phyloP scores from a whole-genome alignment of 768 basidiomycete species.

The Lentinula aciculospora region DNA sequence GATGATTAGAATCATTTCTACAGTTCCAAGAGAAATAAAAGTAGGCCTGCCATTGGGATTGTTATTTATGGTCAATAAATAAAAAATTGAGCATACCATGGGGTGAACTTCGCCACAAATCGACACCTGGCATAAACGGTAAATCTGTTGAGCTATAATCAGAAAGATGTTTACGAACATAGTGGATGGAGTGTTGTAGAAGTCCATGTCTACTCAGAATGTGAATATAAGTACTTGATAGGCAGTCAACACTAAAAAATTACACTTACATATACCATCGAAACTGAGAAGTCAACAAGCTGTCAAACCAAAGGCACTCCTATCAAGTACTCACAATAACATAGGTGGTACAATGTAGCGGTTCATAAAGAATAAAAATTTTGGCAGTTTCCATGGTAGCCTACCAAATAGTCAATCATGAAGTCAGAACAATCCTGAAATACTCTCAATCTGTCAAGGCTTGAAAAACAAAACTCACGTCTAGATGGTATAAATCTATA shows the following conservation, averaged over 20 bases:
- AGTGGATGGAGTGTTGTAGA: slow-evolving; percentile 7
- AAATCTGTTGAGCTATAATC: background rate
- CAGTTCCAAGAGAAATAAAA: slow-evolving; percentile 14
- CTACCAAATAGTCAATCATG: no score
- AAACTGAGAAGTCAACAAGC: slow-evolving; percentile 12
- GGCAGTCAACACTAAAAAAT: background rate
- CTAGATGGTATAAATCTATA: slow-evolving; percentile 17
- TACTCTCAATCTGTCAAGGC: no score
- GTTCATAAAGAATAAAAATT: slow-evolving; percentile 22
- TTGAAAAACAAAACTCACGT: no score
- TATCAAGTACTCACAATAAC: slow-evolving; percentile 20
- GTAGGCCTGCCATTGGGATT: slow-evolving; percentile 13
- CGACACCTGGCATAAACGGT: slow-evolving; percentile 10
- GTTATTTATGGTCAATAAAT: background rate
- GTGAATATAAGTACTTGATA: background rate
- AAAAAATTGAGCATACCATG: slow-evolving; percentile 10
- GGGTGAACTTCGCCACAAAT: slow-evolving; percentile 16
- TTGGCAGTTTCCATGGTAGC: slow-evolving; percentile 21
- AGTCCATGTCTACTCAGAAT: slow-evolving; percentile 1
- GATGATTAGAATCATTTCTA: slow-evolving; percentile 20
- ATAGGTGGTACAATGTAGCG: slow-evolving; percentile 22
- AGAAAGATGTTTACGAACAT: background rate
- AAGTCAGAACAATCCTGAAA: no score
- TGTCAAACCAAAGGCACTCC: no score
- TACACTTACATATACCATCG: slow-evolving; percentile 15